Evolutionary conservation across 805 yeast genomes (phyloP).

Genomic region (Yarrowia sp.): DNA sequence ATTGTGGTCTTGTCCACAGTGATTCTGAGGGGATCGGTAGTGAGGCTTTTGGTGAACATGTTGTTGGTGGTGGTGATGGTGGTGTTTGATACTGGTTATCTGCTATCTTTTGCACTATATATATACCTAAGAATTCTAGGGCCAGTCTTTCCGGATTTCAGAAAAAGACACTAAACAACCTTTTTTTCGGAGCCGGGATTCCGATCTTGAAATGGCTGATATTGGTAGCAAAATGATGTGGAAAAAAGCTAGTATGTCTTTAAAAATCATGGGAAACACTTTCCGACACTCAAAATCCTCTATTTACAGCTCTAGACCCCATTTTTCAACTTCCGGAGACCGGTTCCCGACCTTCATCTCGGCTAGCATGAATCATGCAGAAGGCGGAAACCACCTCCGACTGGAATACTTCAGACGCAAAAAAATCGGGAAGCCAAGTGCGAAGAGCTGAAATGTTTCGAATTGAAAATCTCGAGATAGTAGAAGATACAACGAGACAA

Average conservation of each 20-base stretch:
- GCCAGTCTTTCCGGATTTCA: neutral
- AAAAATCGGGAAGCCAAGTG: neutral
- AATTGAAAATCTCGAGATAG: too few species aligned
- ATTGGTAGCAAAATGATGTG: too few species aligned
- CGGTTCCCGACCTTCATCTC: neutral
- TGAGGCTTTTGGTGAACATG: neutral
- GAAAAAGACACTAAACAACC: too few species aligned
- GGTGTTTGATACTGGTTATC: neutral
- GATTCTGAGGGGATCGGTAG: neutral
- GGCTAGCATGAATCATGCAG: neutral
- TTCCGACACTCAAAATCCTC: neutral
- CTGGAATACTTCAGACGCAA: neutral
- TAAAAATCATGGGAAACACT: too few species aligned
- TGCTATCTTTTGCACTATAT: too few species aligned
- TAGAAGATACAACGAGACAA: too few species aligned
- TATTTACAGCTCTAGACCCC: neutral
- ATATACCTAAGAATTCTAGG: neutral
- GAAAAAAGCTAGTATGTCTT: too few species aligned
- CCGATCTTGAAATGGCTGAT: too few species aligned
- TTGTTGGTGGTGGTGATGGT: neutral
- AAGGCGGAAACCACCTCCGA: slow-evolving; percentile 7
- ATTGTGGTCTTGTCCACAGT: neutral
- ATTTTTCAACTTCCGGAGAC: neutral
- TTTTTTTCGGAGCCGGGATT: too few species aligned
- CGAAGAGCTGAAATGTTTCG: neutral